Base-by-base conservation (phyloP, 2,329 filamentous ascomycete species). In the Torrubiella hemipterigena region DNA sequence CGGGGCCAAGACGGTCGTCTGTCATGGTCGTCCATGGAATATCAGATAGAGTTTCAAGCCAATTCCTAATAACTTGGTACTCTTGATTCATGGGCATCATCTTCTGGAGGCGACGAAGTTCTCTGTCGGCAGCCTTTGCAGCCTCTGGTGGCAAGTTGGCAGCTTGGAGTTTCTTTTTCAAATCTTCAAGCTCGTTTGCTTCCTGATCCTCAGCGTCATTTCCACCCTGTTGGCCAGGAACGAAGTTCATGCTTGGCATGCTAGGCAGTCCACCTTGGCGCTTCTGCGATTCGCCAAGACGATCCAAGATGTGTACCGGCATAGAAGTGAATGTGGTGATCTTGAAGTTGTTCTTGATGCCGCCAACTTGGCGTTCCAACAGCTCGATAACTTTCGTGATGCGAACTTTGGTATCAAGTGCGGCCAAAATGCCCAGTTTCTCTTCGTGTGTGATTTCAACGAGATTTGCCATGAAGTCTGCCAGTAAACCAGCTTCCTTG, bases 51-150 rank as follows among this genome's bases (percentile, higher is more conserved):
- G 86, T 96, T 57, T 98, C 91, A 10, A 98, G 67, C 58, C 95
- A 98, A 30, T 86, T 93, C 41, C 89, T 69, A 42, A 82, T 85
- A 10, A 98, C 89, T 39, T 91, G 84, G 49, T 95, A 95, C 49
- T 98, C 91, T 22, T 93, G 89, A 50, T 96, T 91, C 30, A 84
- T 84, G 1, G 91, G 87, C 47, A 85, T 87, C 84, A 96, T 96
- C 62, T 94, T 94, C 47, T 82, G 82, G 38, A 98, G 59, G 15
- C 91, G 70, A 47, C 84, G 83, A 28, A 98, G 55, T 54, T 98
- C 91, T 32, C 87, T 73, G 35, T 93, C 81, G 2, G 86, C 89
- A n/a, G 93, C 76, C 59, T 91, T 95, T 38, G 79, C 71, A 6
- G 86, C 87, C 41, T 98, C 91, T 0, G 81, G 69, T 1, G 81